These are phyloP conservation scores for Fusarium citri DNA, from an alignment of 2,329 filamentous ascomycete species.

Conservation along the genomic window DNA sequence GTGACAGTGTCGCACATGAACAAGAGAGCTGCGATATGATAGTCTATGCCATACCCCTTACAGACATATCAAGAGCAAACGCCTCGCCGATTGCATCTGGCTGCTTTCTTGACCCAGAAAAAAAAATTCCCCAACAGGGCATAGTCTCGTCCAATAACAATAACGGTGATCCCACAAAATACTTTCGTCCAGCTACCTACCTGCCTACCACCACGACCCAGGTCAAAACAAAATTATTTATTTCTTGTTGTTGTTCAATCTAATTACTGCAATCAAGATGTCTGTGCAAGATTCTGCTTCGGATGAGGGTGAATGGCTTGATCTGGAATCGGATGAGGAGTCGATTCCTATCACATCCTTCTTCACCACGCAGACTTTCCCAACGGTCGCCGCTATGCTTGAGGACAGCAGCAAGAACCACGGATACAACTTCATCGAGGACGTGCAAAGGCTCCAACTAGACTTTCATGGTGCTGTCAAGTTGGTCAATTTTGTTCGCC, in stretches of 20 bases:
- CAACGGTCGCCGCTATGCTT: constrained; percentile 73
- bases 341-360: constrained; percentile 73
- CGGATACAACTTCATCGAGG: constrained; percentile 73
- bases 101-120: constrained; percentile 29
- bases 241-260: constrained; percentile 48
- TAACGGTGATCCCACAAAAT: constrained; percentile 49
- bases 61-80: constrained; percentile 44
- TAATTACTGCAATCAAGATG: constrained; percentile 50
- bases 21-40: constrained; percentile 31
- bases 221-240: constrained; percentile 41
- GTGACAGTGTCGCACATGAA: not conserved
- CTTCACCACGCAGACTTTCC: constrained; percentile 74
- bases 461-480: constrained; percentile 81
- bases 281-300: constrained; percentile 48
- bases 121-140: constrained; percentile 45
- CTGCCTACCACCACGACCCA: not conserved
- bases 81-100: constrained; percentile 48
- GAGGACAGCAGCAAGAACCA: constrained; percentile 74
- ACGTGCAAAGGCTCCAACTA: constrained; percentile 67
- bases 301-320: constrained; percentile 63
- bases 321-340: constrained; percentile 72
- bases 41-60: constrained; percentile 38
- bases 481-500: constrained; percentile 76
- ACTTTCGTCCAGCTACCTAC: constrained; percentile 22
- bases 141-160: constrained; percentile 54